phyloP scores from a whole-genome alignment of 2,329 filamentous ascomycete genomes.

The Calonectria hawksworthii region DNA sequence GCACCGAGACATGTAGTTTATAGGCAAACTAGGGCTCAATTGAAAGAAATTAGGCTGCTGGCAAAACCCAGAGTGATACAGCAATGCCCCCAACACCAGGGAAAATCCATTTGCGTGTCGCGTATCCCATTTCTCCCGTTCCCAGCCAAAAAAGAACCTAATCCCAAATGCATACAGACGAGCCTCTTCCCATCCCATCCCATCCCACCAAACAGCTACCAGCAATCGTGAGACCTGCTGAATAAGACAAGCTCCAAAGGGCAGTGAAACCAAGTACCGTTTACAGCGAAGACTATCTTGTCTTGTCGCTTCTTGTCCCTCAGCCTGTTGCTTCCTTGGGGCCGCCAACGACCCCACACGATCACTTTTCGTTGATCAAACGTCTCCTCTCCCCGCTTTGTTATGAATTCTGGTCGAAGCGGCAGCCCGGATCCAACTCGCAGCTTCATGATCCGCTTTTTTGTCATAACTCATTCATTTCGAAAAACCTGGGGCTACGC shows the following conservation, averaged over 20 bases:
- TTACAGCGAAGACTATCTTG: slow-evolving; percentile 21
- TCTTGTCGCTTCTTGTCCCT: slow-evolving; percentile 21
- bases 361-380: slow-evolving; percentile 29
- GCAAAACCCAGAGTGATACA: slow-evolving; percentile 35
- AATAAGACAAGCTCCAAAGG: slow-evolving; percentile 34
- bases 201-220: slow-evolving; percentile 33
- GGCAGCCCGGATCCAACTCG: slow-evolving; percentile 36
- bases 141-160: slow-evolving; percentile 26
- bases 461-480: slow-evolving; percentile 36
- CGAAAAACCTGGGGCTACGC: not conserved
- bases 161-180: slow-evolving; percentile 30
- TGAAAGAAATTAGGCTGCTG: slow-evolving; percentile 22
- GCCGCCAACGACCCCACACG: not conserved
- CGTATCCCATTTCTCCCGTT: slow-evolving; percentile 36
- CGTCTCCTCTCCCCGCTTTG: not conserved
- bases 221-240: slow-evolving; percentile 30
- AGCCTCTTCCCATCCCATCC: slow-evolving; percentile 27
- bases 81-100: slow-evolving; percentile 41
- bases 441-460: slow-evolving; percentile 35
- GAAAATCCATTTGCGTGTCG: slow-evolving; percentile 34
- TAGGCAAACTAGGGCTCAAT: slow-evolving; percentile 18
- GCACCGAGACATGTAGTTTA: not conserved
- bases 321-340: not conserved
- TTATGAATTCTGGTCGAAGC: slow-evolving; percentile 23
- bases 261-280: slow-evolving; percentile 31